These are phyloP conservation scores for Nicotiana noctiflora DNA, from an alignment of 257 asterid genomes.

Conservation along the genomic window DNA sequence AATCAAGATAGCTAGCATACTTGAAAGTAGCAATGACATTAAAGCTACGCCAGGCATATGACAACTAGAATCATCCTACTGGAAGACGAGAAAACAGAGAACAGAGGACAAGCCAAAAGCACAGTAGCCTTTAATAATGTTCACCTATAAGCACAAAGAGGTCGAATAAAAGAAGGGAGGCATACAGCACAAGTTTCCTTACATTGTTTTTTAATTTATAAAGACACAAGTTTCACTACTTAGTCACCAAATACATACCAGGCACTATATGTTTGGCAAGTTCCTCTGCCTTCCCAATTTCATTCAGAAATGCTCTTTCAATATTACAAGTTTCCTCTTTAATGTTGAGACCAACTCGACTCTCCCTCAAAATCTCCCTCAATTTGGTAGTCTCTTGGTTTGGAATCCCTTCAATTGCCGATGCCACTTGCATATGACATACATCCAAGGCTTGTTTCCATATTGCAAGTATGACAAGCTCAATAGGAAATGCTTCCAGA, in stretches of 20 bases:
- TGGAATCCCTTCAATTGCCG: constrained; percentile 60
- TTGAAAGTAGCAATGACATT: background rate
- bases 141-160: background rate
- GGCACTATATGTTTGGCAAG: constrained; percentile 58
- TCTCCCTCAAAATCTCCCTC: constrained; percentile 33
- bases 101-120: background rate
- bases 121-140: background rate
- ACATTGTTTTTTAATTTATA: background rate
- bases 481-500: constrained; percentile 77
- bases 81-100: background rate
- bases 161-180: background rate
- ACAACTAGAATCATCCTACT: background rate
- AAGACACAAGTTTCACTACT: background rate
- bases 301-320: constrained; percentile 66
- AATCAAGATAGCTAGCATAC: background rate
- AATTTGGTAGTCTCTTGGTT: constrained; percentile 31
- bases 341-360: constrained; percentile 20
- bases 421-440: constrained; percentile 68
- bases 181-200: background rate
- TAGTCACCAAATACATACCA: constrained; percentile 34
- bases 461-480: constrained; percentile 80
- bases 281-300: constrained; percentile 78
- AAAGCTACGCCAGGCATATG: background rate
- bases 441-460: constrained; percentile 85
- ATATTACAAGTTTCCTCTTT: constrained; percentile 35